A percentile compares a stretch with the other conserved stretches of the same genome.
phyloP scores from a whole-genome alignment of 1,139 yeast species.

The Blastobotrys raffinosifermentans region DNA sequence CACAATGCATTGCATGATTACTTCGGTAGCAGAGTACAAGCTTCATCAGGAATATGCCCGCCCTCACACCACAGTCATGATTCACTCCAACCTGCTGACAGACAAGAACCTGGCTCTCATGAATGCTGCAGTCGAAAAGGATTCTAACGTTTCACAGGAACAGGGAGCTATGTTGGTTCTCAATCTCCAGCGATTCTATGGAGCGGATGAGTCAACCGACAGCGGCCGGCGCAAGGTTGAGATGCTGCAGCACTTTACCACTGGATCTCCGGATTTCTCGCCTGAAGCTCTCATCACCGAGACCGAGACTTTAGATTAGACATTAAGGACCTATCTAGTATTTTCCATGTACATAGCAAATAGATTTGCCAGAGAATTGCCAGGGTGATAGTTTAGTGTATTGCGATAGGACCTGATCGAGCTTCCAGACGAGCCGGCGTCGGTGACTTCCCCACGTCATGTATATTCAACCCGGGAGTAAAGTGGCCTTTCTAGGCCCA shows the following conservation, averaged over 20 bases:
- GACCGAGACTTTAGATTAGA: slow-evolving; percentile 68
- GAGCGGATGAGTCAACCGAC: slow-evolving; percentile 46
- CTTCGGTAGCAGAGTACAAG: slow-evolving; percentile 88
- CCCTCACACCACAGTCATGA: slow-evolving; percentile 87
- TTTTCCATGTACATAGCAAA: too few species aligned
- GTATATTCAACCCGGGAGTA: slow-evolving; percentile 7
- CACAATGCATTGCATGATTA: slow-evolving; percentile 85
- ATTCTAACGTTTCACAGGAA: slow-evolving; percentile 52
- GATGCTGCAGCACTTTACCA: slow-evolving; percentile 61
- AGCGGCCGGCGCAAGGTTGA: slow-evolving; percentile 43
- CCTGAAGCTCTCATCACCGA: slow-evolving; percentile 64
- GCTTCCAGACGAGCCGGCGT: too few species aligned
- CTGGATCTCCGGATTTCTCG: slow-evolving; percentile 57
- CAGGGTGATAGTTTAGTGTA: too few species aligned
- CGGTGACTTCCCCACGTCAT: too few species aligned
- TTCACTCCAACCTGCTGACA: slow-evolving; percentile 72
- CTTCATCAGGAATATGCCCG: slow-evolving; percentile 87
- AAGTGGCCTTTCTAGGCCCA: slow-evolving; percentile 78
- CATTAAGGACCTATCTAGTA: too few species aligned
- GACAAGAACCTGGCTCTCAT: slow-evolving; percentile 66
- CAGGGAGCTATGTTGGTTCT: slow-evolving; percentile 76
- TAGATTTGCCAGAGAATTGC: too few species aligned
- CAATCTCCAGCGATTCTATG: slow-evolving; percentile 85
- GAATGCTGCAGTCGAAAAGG: slow-evolving; percentile 81
- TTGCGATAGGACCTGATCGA: too few species aligned